Base-by-base conservation (phyloP, 2,329 filamentous ascomycete species). In the Xylariomycetidae sp. region DNA sequence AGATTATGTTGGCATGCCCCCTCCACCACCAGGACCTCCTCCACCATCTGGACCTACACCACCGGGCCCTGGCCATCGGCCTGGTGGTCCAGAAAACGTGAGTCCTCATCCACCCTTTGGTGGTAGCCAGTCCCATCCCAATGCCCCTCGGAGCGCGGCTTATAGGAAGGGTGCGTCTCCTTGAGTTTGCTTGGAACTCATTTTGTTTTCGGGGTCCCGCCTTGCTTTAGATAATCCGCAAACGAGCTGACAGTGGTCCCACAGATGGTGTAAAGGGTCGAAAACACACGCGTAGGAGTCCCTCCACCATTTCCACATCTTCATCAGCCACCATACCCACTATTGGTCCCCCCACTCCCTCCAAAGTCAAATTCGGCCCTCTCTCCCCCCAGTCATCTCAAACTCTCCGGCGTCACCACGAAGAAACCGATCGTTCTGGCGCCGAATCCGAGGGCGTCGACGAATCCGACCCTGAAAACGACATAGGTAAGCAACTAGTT, bases 61-160 rank as follows among this genome's bases (percentile, higher is more conserved):
- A 19, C 46, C 42, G 26, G 40, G 38, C 31, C 15, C 34, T 25
- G 36, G 43, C 26, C 42, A 44, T 30, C 43, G 34, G 20, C 42
- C 49, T 15, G 51, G n/a, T n/a, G n/a, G 50, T 16, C 55, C 55
- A 49, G 53, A 57, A 50, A 48, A 57, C 53, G 53, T 58, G 54
- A 57, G 53, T 56, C 48, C 38, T 44, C 36, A 40, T 45, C 44
- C 48, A 40, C 40, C 43, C 31, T 44, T 41, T 32, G 44, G 37
- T 53, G 48, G 46, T 40, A 53, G 33, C 34, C 44, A 38, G 37
- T 38, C 46, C 46, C 42, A 44, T 45, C 46, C 38, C 37, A 41
- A 47, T 44, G 36, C 30, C 39, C 44, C 47, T 41, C 44, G 44
- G 50, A 50, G 52, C 44, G 42, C 46, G 37, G 42, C 48, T 53